These are phyloP conservation scores for Agroathelia rolfsii DNA, from an alignment of 1,284 basidiomycete genomes.

Conservation along the genomic window DNA sequence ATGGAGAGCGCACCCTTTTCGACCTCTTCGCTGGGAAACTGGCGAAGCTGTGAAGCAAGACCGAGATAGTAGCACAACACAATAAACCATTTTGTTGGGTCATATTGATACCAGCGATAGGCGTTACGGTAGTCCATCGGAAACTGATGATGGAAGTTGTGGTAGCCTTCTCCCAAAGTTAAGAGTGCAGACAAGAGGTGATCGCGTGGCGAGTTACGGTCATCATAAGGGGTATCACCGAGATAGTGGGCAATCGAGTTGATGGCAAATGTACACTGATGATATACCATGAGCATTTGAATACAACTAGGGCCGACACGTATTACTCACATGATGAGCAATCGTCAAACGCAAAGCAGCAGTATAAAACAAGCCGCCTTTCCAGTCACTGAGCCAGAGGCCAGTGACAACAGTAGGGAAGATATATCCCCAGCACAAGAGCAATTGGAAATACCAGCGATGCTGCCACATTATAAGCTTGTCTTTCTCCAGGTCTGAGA, in stretches of 20 bases:
- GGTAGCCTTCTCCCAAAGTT: slow-evolving; percentile 90
- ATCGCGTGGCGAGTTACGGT: slow-evolving; percentile 87
- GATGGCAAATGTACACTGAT: slow-evolving; percentile 86
- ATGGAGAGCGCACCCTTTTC: slow-evolving; percentile 87
- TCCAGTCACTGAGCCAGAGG: slow-evolving; percentile 78
- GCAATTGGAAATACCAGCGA: slow-evolving; percentile 64
- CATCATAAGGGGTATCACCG: slow-evolving; percentile 85
- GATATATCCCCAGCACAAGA: slow-evolving; percentile 65
- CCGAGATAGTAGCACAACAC: slow-evolving; percentile 54
- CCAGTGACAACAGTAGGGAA: slow-evolving; percentile 74
- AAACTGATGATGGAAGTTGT: slow-evolving; percentile 95
- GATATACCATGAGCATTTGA: neutral
- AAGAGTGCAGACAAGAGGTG: slow-evolving; percentile 81
- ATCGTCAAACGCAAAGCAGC: slow-evolving; percentile 74
- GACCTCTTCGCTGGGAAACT: slow-evolving; percentile 91
- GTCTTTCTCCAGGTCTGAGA: slow-evolving; percentile 76
- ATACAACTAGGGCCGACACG: slow-evolving; percentile 5
- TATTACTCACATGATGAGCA: slow-evolving; percentile 73
- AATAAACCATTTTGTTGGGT: slow-evolving; percentile 91
- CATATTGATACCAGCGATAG: slow-evolving; percentile 88
- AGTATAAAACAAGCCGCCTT: slow-evolving; percentile 83
- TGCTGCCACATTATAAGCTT: slow-evolving; percentile 83
- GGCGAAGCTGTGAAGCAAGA: slow-evolving; percentile 69
- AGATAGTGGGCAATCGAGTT: slow-evolving; percentile 94
- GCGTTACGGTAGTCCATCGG: slow-evolving; percentile 93